Percentiles rank a stretch among this genome's conserved stretches.
Evolutionary conservation across 306 rosid species (phyloP).

Genomic region (Glycyrrhiza uralensis): DNA sequence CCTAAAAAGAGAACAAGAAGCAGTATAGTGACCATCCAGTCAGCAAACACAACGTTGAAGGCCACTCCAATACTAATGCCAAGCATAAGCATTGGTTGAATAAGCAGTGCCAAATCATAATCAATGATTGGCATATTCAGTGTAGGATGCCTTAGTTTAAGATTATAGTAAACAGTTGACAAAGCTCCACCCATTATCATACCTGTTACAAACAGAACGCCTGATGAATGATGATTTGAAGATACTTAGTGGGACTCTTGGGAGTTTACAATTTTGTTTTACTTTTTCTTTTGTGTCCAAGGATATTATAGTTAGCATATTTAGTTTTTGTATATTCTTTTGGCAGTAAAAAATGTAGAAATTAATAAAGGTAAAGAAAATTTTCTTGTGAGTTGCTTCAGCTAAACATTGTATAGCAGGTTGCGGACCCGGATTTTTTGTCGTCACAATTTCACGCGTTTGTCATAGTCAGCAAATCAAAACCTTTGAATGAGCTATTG

Average conservation of each 20-base stretch:
- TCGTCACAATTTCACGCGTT: too few species aligned
- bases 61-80: conserved; percentile 93
- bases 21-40: conserved; percentile 92
- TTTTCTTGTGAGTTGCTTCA: too few species aligned
- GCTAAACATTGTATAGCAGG: too few species aligned
- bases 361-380: too few species aligned
- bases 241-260: neutral
- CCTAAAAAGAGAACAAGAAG: conserved; percentile 78
- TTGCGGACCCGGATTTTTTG: too few species aligned
- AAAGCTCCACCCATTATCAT: conserved; percentile 91
- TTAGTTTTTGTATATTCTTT: too few species aligned
- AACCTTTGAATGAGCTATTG: too few species aligned
- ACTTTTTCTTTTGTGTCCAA: too few species aligned
- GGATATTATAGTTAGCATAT: too few species aligned
- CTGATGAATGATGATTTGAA: too few species aligned
- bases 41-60: conserved; percentile 81
- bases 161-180: conserved; percentile 84
- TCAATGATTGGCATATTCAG: conserved; percentile 71
- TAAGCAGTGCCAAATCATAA: conserved; percentile 83
- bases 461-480: too few species aligned
- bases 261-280: neutral
- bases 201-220: conserved; percentile 44
- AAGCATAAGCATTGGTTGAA: conserved; percentile 96
- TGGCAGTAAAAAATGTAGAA: too few species aligned
- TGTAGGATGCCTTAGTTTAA: conserved; percentile 75